These are phyloP conservation scores for Curvularia sp. DNA, from an alignment of 2,329 filamentous ascomycete genomes.

Conservation along the genomic window DNA sequence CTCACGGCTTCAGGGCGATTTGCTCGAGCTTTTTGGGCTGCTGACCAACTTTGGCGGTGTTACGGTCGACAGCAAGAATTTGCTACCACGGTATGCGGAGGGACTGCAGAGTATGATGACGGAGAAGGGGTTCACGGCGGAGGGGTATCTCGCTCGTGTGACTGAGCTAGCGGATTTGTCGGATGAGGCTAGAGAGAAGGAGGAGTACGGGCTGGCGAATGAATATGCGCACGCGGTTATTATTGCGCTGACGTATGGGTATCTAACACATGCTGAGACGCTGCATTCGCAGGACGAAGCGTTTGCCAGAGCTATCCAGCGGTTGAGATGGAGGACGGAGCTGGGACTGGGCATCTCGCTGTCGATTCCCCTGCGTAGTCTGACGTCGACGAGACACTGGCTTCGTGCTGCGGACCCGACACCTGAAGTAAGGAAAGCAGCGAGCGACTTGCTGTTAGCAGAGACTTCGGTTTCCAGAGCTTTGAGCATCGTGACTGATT, in stretches of 20 bases:
- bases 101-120: slow-evolving; percentile 33
- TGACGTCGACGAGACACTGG: slow-evolving; percentile 24
- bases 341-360: slow-evolving; percentile 33
- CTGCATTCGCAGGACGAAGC: slow-evolving; percentile 33
- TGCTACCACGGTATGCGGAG: slow-evolving; percentile 36
- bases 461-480: slow-evolving; percentile 36
- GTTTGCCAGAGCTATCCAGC: slow-evolving; percentile 34
- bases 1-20: slow-evolving; percentile 40
- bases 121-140: slow-evolving; percentile 19
- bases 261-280: slow-evolving; percentile 38
- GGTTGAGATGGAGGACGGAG: slow-evolving; percentile 42
- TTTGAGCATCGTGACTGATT: slow-evolving; percentile 37
- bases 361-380: slow-evolving; percentile 17
- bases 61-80: slow-evolving; percentile 23
- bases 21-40: slow-evolving; percentile 42
- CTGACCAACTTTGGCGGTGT: slow-evolving; percentile 34
- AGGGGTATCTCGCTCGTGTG: slow-evolving; percentile 28
- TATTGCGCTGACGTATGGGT: slow-evolving; percentile 43
- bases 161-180: slow-evolving; percentile 29
- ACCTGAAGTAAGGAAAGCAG: slow-evolving; percentile 15
- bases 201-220: slow-evolving; percentile 24
- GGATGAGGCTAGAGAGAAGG: slow-evolving; percentile 25
- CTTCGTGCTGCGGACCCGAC: slow-evolving; percentile 8
- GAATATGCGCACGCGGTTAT: slow-evolving; percentile 38
- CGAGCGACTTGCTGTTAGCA: slow-evolving; percentile 29